Evolutionary conservation across 2,329 filamentous ascomycete genomes (phyloP).

Genomic region (Raffaelea ambrosiae): DNA sequence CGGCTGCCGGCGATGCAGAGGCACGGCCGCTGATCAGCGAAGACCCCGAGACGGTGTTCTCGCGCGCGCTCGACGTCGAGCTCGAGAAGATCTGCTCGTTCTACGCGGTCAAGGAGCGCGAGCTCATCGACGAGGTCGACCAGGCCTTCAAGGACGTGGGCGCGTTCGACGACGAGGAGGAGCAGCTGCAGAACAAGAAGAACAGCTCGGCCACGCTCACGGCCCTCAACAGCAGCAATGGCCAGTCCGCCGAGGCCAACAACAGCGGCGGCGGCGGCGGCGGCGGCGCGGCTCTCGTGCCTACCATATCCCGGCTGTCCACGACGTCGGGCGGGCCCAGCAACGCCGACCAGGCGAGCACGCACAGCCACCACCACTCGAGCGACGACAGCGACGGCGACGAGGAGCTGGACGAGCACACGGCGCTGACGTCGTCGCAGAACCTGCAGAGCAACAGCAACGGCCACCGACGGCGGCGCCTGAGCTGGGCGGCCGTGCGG

Average conservation of each 20-base stretch:
- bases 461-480: conserved; percentile 25
- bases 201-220: background rate
- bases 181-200: conserved; percentile 16
- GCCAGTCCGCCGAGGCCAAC: background rate
- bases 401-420: conserved; percentile 53
- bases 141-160: conserved; percentile 68
- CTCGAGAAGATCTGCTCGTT: conserved; percentile 92
- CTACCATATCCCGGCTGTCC: conserved; percentile 11
- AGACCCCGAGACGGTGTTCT: conserved; percentile 76
- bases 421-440: conserved; percentile 35
- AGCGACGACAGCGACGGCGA: conserved; percentile 53
- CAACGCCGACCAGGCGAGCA: background rate
- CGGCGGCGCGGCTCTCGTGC: background rate
- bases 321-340: conserved; percentile 16
- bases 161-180: conserved; percentile 53
- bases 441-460: conserved; percentile 10
- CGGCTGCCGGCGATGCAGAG: conserved; percentile 62
- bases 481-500: conserved; percentile 18
- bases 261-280: background rate
- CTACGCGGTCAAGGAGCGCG: conserved; percentile 79
- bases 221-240: background rate
- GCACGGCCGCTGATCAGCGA: conserved; percentile 70
- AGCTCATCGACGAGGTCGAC: conserved; percentile 74
- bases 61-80: conserved; percentile 73
- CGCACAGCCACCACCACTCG: conserved; percentile 23